A percentile compares a stretch with the other conserved stretches of the same genome.
phyloP scores from a whole-genome alignment of 192 early-diverging fungal genomes.

The Backusella macrospora region DNA sequence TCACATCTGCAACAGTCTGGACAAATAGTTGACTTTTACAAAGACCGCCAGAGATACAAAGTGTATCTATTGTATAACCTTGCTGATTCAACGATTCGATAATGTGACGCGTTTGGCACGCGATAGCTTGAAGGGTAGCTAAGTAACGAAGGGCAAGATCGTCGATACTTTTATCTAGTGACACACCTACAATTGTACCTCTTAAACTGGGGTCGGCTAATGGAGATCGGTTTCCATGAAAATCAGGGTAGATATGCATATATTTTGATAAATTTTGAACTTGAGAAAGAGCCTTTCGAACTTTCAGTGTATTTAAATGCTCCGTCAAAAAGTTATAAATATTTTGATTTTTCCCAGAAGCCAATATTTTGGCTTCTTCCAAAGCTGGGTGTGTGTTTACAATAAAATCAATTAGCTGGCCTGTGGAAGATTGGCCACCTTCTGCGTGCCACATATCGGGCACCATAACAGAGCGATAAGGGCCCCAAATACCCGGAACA shows the following conservation, averaged over 20 bases:
- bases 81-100: conserved; percentile 49
- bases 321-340: conserved; percentile 60
- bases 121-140: conserved; percentile 62
- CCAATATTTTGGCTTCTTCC: conserved; percentile 32
- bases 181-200: conserved; percentile 59
- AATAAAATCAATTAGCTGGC: conserved; percentile 66
- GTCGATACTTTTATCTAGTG: conserved; percentile 52
- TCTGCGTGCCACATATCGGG: conserved; percentile 61
- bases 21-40: conserved; percentile 65
- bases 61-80: conserved; percentile 58
- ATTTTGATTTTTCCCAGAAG: conserved; percentile 20
- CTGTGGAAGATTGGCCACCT: conserved; percentile 77
- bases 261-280: conserved; percentile 42
- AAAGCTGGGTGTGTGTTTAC: conserved; percentile 61
- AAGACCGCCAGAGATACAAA: conserved; percentile 71
- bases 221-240: conserved; percentile 77
- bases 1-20: conserved; percentile 60
- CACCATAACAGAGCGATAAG: conserved; percentile 62
- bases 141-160: conserved; percentile 59
- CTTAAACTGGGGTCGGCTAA: conserved; percentile 64
- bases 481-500: conserved; percentile 64
- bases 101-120: conserved; percentile 67
- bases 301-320: conserved; percentile 38
- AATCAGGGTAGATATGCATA: conserved; percentile 75
- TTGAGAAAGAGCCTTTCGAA: conserved; percentile 24